Evolutionary conservation across 208 protist genomes (phyloP).

Genomic region (Zelonia costaricensis): DNA sequence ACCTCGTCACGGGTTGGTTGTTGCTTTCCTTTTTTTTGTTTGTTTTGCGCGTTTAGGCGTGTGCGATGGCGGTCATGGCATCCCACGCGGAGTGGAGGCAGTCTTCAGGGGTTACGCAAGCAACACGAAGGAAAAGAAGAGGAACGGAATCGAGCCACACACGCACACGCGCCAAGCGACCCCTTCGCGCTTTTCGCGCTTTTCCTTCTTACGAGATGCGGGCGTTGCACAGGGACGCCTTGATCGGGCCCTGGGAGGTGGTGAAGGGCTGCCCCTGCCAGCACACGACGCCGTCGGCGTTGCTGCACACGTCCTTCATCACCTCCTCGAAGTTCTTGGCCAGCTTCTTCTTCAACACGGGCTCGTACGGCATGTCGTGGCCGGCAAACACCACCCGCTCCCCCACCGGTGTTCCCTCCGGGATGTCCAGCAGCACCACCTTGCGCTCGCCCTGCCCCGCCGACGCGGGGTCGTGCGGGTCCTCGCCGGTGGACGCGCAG

Average conservation of each 20-base stretch:
- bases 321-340: slow-evolving; percentile 92
- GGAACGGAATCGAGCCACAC: background rate
- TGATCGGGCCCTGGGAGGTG: slow-evolving; percentile 68
- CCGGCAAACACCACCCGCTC: slow-evolving; percentile 90
- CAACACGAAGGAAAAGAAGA: background rate
- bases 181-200: background rate
- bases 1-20: too few relatives aligned
- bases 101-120: background rate
- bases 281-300: slow-evolving; percentile 72
- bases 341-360: slow-evolving; percentile 91
- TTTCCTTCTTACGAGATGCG: slow-evolving; percentile 55
- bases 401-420: slow-evolving; percentile 82
- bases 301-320: slow-evolving; percentile 65
- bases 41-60: too few relatives aligned
- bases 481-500: slow-evolving; percentile 73
- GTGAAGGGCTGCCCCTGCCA: slow-evolving; percentile 72
- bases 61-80: background rate
- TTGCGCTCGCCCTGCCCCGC: slow-evolving; percentile 44
- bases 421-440: slow-evolving; percentile 87
- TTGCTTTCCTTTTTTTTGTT: too few relatives aligned
- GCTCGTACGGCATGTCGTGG: slow-evolving; percentile 70
- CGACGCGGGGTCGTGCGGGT: slow-evolving; percentile 42
- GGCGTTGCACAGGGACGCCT: slow-evolving; percentile 59
- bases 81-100: background rate
- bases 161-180: background rate